These are phyloP conservation scores for Thermothelomyces thermophilus DNA, from an alignment of 2,329 filamentous ascomycete genomes.

Conservation along the genomic window DNA sequence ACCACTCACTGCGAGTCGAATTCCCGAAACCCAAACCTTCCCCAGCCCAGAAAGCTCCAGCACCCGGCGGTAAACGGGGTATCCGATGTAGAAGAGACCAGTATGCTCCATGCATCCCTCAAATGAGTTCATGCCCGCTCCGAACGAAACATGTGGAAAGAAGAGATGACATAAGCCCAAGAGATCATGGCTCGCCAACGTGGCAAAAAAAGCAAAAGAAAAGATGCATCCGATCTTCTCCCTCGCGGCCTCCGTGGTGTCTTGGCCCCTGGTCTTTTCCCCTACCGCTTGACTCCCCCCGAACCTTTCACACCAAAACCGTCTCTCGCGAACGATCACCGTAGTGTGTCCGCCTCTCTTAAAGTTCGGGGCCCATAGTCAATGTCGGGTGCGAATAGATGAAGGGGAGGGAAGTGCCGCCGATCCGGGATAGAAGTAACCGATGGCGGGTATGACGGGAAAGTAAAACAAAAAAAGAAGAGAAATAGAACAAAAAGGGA, in stretches of 20 bases:
- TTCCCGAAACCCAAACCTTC: neutral
- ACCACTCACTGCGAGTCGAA: neutral
- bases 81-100: constrained; percentile 21
- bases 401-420: neutral
- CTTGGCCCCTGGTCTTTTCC: neutral
- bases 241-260: neutral
- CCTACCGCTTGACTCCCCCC: neutral
- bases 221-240: neutral
- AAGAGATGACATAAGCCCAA: constrained; percentile 13
- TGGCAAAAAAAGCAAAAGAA: neutral
- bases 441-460: neutral
- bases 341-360: neutral
- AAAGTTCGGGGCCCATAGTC: neutral
- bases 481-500: neutral
- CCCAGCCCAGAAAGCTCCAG: constrained; percentile 10
- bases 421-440: neutral
- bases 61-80: constrained; percentile 18
- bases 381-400: neutral
- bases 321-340: constrained; percentile 3
- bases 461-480: neutral
- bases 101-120: constrained; percentile 17
- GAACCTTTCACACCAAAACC: neutral
- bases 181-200: constrained; percentile 3
- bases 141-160: constrained; percentile 18
- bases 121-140: constrained; percentile 17